Conservation (phyloP, 805 yeast species). For the Ogataea parapolymorpha region DNA sequence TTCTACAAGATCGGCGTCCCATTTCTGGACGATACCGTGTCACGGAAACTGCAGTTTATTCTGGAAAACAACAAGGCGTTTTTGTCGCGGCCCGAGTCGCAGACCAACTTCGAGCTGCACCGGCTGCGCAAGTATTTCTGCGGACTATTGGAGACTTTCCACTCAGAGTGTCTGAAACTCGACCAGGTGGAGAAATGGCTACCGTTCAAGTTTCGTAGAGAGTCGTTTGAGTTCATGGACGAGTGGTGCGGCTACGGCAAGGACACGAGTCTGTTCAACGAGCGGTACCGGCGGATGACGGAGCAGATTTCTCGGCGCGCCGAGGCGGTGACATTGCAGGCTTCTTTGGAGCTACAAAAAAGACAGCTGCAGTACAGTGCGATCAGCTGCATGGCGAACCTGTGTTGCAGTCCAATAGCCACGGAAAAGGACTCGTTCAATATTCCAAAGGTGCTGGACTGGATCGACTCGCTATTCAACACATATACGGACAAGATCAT, state of each 20-base stretch:
- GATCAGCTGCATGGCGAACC: slow-evolving; percentile 77
- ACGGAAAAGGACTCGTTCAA: slow-evolving; percentile 59
- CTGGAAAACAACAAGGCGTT: slow-evolving; percentile 61
- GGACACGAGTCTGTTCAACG: slow-evolving; percentile 53
- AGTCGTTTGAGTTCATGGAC: slow-evolving; percentile 75
- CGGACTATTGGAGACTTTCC: slow-evolving; percentile 74
- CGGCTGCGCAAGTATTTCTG: slow-evolving; percentile 79
- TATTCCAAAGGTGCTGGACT: slow-evolving; percentile 59
- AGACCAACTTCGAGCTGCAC: slow-evolving; percentile 68
- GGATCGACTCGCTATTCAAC: slow-evolving; percentile 75
- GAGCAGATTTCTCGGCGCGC: slow-evolving; percentile 34
- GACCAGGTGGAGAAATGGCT: slow-evolving; percentile 54
- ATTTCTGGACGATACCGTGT: slow-evolving; percentile 64
- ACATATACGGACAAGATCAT: slow-evolving; percentile 56
- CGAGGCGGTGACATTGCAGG: slow-evolving; percentile 52
- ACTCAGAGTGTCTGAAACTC: slow-evolving; percentile 46
- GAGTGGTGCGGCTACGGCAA: slow-evolving; percentile 96
- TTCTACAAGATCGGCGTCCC: slow-evolving; percentile 51
- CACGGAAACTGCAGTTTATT: slow-evolving; percentile 58
- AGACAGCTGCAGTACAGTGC: slow-evolving; percentile 67
- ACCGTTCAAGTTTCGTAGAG: slow-evolving; percentile 83
- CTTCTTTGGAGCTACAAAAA: slow-evolving; percentile 78
- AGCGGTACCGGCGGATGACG: slow-evolving; percentile 61
- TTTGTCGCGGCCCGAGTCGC: slow-evolving; percentile 50
- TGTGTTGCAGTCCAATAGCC: slow-evolving; percentile 72